Conservation (phyloP, 2,329 filamentous ascomycete species). For the Arthrobotrys conoides region DNA sequence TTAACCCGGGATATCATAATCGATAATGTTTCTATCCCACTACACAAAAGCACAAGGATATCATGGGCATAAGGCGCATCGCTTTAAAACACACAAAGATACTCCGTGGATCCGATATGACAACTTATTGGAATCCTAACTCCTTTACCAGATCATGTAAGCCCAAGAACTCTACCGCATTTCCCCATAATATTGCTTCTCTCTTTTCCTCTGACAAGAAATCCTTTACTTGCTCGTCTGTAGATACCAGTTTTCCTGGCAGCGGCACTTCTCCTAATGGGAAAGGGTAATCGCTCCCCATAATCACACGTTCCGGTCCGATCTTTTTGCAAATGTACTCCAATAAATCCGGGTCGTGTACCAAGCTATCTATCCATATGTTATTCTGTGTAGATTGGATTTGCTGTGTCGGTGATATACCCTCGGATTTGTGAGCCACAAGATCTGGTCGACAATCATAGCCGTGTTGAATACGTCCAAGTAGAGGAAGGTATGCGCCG, state of each 20-base stretch:
- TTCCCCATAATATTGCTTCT: conserved; percentile 65
- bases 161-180: conserved; percentile 66
- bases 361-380: conserved; percentile 66
- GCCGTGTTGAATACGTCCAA: conserved; percentile 66
- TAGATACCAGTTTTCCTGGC: conserved; percentile 66
- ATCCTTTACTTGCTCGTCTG: conserved; percentile 63
- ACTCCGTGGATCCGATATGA: neutral
- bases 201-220: conserved; percentile 66
- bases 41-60: neutral
- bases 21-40: neutral
- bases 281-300: conserved; percentile 67
- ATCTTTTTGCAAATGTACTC: conserved; percentile 66
- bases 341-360: conserved; percentile 66
- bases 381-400: conserved; percentile 62
- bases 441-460: conserved; percentile 66
- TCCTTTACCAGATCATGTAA: conserved; percentile 64
- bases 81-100: neutral
- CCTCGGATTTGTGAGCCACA: conserved; percentile 65
- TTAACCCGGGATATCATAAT: neutral
- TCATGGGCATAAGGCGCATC: neutral
- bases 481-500: conserved; percentile 66
- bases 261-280: conserved; percentile 66
- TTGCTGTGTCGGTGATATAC: conserved; percentile 65
- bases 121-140: neutral
- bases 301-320: conserved; percentile 64